Evolutionary conservation across 805 yeast species (phyloP).

Genomic region (Phaffomyces thermotolerans): DNA sequence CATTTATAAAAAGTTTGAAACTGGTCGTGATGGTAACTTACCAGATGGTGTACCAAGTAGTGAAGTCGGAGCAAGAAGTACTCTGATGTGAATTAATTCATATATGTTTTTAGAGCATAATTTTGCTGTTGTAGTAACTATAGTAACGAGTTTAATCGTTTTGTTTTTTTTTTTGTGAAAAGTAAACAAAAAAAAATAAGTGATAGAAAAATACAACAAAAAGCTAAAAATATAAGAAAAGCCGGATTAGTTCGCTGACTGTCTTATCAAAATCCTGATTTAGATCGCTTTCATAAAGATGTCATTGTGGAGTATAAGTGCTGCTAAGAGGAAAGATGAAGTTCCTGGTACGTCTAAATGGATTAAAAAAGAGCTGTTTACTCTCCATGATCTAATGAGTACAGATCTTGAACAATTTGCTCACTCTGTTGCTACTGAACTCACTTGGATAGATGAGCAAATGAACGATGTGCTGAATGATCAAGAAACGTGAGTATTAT

Average conservation of each 20-base stretch:
- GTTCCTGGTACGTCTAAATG: slow-evolving; percentile 48
- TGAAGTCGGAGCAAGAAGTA: slow-evolving; percentile 79
- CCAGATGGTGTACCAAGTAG: slow-evolving; percentile 76
- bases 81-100: slow-evolving; percentile 50
- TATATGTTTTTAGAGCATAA: neutral
- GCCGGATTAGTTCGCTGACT: too few species aligned
- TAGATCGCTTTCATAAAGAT: slow-evolving; percentile 1
- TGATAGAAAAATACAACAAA: neutral
- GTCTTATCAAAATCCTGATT: too few species aligned
- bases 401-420: slow-evolving; percentile 34
- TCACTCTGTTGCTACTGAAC: slow-evolving; percentile 30
- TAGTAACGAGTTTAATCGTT: neutral
- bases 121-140: neutral
- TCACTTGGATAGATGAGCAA: slow-evolving; percentile 36
- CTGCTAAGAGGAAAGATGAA: slow-evolving; percentile 22
- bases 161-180: neutral
- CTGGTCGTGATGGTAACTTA: slow-evolving; percentile 79
- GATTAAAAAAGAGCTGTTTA: slow-evolving; percentile 38
- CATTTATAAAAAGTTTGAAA: slow-evolving; percentile 66
- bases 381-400: slow-evolving; percentile 31
- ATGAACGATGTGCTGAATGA: slow-evolving; percentile 29
- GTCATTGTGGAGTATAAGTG: slow-evolving; percentile 25
- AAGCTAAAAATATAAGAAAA: neutral
- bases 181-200: neutral
- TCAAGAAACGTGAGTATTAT: slow-evolving; percentile 18